phyloP scores from a whole-genome alignment of 2,329 filamentous ascomycete genomes.

The Penicillium sp. region DNA sequence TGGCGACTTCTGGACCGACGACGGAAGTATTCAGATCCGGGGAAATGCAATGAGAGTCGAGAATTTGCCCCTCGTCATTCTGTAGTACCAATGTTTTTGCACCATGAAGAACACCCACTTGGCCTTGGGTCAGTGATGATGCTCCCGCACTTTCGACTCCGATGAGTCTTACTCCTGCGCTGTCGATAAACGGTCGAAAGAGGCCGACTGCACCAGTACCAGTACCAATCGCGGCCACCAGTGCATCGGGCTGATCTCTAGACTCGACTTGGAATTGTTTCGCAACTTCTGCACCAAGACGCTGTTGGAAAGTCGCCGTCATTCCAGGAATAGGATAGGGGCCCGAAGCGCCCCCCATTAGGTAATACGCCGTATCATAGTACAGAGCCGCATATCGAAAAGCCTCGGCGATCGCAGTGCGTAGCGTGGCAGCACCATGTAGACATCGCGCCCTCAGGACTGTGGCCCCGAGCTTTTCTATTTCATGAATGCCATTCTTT shows the following conservation, averaged over 20 bases:
- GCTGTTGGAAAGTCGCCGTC: constrained; percentile 20
- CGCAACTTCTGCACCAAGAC: constrained; percentile 22
- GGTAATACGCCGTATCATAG: constrained; percentile 20
- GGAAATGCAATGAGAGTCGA: constrained; percentile 21
- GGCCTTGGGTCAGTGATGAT: constrained; percentile 15
- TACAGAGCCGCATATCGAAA: constrained; percentile 22
- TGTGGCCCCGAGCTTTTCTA: constrained; percentile 20
- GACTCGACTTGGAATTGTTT: constrained; percentile 14
- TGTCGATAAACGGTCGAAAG: constrained; percentile 18
- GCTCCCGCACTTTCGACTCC: constrained; percentile 17
- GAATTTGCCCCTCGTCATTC: constrained; percentile 17
- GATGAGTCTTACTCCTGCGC: constrained; percentile 8
- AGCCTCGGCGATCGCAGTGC: constrained; percentile 22
- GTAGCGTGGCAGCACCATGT: constrained; percentile 19
- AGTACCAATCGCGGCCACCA: constrained; percentile 20
- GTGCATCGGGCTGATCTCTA: constrained; percentile 17
- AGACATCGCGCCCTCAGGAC: constrained; percentile 17
- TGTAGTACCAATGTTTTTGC: constrained; percentile 20
- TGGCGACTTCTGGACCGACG: constrained; percentile 19
- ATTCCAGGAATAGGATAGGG: constrained; percentile 19
- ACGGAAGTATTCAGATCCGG: constrained; percentile 21
- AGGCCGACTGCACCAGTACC: constrained; percentile 19
- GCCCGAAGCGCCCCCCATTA: constrained; percentile 21
- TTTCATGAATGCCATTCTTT: constrained; percentile 17
- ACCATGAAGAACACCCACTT: constrained; percentile 19